A percentile compares a stretch with the other conserved stretches of the same genome.
Evolutionary conservation across 192 early-diverging fungal species (phyloP).

Genomic region (Mortierella hygrophila): DNA sequence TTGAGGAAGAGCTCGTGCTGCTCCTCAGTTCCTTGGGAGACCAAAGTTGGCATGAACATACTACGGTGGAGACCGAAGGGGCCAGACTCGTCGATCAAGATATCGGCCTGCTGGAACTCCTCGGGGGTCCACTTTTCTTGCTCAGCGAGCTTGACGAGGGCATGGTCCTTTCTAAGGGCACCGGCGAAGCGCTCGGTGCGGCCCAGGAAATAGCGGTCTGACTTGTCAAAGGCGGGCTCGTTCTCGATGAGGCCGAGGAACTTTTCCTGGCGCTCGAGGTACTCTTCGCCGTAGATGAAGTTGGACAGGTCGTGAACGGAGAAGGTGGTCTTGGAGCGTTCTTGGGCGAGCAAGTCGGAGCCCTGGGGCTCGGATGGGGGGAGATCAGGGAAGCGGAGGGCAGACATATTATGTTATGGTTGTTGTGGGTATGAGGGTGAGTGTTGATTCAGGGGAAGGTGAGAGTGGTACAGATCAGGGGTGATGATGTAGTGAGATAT

Average conservation of each 20-base stretch:
- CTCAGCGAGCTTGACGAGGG: conserved; percentile 72
- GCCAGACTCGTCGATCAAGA: conserved; percentile 72
- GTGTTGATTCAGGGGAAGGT: neutral
- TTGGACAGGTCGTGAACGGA: conserved; percentile 71
- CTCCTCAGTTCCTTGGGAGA: conserved; percentile 79
- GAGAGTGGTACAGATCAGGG: conserved; percentile 12
- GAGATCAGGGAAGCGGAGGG: conserved; percentile 55
- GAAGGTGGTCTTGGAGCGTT: conserved; percentile 79
- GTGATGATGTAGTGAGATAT: neutral
- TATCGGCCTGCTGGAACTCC: conserved; percentile 63
- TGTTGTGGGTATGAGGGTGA: neutral
- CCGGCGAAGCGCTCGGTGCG: conserved; percentile 76
- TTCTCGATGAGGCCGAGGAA: conserved; percentile 71
- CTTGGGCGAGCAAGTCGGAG: conserved; percentile 65
- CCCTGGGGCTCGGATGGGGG: conserved; percentile 63
- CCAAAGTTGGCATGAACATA: conserved; percentile 89
- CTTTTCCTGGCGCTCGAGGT: conserved; percentile 67
- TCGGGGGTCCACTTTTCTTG: conserved; percentile 70
- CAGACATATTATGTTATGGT: conserved; percentile 57
- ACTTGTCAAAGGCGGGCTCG: conserved; percentile 82
- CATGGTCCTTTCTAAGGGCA: conserved; percentile 71
- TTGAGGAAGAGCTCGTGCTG: conserved; percentile 83
- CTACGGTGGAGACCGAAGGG: conserved; percentile 79
- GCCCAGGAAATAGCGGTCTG: conserved; percentile 76
- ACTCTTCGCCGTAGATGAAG: conserved; percentile 77